phyloP scores from a whole-genome alignment of 2,329 filamentous ascomycete species.

The Aspergillus phoenicis region DNA sequence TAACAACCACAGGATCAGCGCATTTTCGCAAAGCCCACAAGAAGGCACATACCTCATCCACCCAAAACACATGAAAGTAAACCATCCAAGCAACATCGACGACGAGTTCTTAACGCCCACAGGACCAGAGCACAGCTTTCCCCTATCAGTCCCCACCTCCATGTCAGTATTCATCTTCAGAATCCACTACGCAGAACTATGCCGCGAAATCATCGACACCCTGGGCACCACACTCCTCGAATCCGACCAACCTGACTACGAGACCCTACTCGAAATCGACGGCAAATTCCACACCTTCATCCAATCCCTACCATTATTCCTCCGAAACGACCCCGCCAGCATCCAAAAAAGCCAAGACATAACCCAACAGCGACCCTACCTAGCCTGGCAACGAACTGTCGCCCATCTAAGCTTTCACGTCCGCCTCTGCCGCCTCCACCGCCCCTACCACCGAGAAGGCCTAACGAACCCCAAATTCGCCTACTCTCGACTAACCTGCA shows the following conservation, averaged over 20 bases:
- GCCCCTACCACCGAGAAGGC: conserved; percentile 23
- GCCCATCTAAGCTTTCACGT: conserved; percentile 26
- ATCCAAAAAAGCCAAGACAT: background rate
- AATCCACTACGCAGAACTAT: conserved; percentile 10
- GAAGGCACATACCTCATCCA: conserved; percentile 14
- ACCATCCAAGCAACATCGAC: conserved; percentile 11
- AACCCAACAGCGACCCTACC: background rate
- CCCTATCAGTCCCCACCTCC: background rate
- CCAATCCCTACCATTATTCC: background rate
- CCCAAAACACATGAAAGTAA: conserved; percentile 11
- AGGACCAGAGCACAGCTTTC: background rate
- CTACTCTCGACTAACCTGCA: conserved; percentile 2
- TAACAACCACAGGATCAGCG: conserved; percentile 2
- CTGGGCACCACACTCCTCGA: background rate
- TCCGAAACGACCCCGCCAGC: conserved; percentile 2
- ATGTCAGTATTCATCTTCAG: conserved; percentile 9
- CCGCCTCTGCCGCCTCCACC: conserved; percentile 14
- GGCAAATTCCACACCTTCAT: conserved; percentile 4
- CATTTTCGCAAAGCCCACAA: conserved; percentile 11
- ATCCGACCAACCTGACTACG: background rate
- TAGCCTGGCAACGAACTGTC: conserved; percentile 5
- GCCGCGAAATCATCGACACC: conserved; percentile 7
- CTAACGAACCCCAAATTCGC: conserved; percentile 17
- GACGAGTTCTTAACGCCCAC: background rate
- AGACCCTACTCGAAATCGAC: conserved; percentile 3